Evolutionary conservation across 2,329 filamentous ascomycete genomes (phyloP).

Genomic region (Hypoxylon sp.): DNA sequence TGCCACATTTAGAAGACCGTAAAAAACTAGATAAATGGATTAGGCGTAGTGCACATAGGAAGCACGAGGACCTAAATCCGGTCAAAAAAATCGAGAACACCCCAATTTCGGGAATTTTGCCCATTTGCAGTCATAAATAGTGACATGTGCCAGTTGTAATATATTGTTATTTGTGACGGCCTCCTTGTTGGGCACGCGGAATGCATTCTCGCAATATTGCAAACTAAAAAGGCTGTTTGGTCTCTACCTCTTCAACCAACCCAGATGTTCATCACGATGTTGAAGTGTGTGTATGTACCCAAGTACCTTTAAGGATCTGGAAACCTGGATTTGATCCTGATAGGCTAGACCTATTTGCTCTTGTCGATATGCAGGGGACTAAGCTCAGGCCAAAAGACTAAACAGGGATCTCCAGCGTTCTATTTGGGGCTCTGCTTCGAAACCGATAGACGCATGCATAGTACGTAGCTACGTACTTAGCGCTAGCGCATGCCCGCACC

Average conservation of each 20-base stretch:
- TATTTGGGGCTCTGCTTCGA: slow-evolving; percentile 49
- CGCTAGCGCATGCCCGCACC: slow-evolving; percentile 34
- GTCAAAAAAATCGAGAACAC: slow-evolving; percentile 44
- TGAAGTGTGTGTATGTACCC: slow-evolving; percentile 22
- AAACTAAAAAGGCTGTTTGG: slow-evolving; percentile 9
- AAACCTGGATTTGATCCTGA: slow-evolving; percentile 12
- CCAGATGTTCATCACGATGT: slow-evolving; percentile 33
- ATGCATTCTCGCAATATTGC: neutral
- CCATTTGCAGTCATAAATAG: slow-evolving; percentile 10
- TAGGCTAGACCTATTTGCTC: slow-evolving; percentile 39
- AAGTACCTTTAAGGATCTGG: slow-evolving; percentile 36
- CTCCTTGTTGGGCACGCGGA: slow-evolving; percentile 7
- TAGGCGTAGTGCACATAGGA: slow-evolving; percentile 12
- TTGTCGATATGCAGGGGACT: slow-evolving; percentile 46
- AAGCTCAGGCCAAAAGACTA: slow-evolving; percentile 36
- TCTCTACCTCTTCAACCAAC: slow-evolving; percentile 19
- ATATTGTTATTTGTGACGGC: slow-evolving; percentile 11
- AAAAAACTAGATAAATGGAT: slow-evolving; percentile 38
- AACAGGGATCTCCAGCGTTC: slow-evolving; percentile 45
- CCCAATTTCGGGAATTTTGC: slow-evolving; percentile 15
- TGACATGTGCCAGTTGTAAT: slow-evolving; percentile 13
- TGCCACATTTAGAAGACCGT: slow-evolving; percentile 19
- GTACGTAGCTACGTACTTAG: slow-evolving; percentile 32
- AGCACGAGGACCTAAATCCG: slow-evolving; percentile 6
- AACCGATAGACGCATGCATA: slow-evolving; percentile 40